Base-by-base conservation (phyloP, 1,284 basidiomycete species). In the Ganoderma leucocontextum region DNA sequence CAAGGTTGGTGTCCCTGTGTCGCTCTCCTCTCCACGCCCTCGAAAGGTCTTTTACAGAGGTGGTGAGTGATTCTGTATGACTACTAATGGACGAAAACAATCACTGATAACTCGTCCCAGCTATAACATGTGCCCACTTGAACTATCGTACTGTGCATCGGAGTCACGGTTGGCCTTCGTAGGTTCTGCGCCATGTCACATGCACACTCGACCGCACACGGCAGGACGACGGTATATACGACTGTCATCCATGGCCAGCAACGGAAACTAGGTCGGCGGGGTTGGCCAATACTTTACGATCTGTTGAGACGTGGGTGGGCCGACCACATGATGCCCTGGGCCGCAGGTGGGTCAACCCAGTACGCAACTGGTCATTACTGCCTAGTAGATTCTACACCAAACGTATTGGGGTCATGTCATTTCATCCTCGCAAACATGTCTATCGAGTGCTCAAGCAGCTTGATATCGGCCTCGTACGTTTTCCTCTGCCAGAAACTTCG, bases 401-500 rank as follows among this genome's bases (percentile, higher is more conserved):
- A 52, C 10, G 47, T 25, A 52, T 52, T 25, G 10, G 22, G 13
- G 12, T 35, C 75, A 79, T n/a, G n/a, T n/a, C n/a, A n/a, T 72
- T 79, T 80, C 71, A 81, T 72, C 65, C 80, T 81, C 22, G 79
- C 76, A 70, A 87, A 86, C 79, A 82, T 83, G 60, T 80, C 79
- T 66, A 83, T 86, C 39, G 82, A 83, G 35, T 79, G 75, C 64
- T 81, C 78, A 42, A 87, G 75, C 33, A 82, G 82, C 22, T 80
- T 78, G 38, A 87, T 81, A 72, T 87, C 86, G 7, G 82, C 80
- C 72, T 86, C 83, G 25, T 82, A 73, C 12, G 83, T 83, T 70
- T 80, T 81, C 67, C 84, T 77, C 84, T 86, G 73, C 10, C 25
- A 17, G 29, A 41, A n/a, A 52, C 38, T n/a, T n/a, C n/a, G 25